Evolutionary conservation across 1,284 basidiomycete genomes (phyloP).

Genomic region (Melampsora americana): DNA sequence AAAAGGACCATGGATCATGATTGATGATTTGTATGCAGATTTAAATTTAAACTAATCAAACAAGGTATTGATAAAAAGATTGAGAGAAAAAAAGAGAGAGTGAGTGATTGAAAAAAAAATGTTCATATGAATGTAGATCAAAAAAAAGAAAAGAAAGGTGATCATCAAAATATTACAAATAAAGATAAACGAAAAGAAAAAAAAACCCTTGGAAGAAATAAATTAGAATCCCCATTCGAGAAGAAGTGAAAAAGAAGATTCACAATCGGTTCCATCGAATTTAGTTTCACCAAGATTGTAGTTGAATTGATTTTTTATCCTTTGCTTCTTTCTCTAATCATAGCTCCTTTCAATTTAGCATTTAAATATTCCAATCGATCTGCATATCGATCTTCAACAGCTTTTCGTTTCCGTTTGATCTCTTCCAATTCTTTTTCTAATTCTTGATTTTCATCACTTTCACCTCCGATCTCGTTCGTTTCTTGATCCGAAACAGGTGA

Average conservation of each 20-base stretch:
- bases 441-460: not conserved
- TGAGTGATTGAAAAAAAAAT: too few relatives aligned
- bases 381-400: not conserved
- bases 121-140: too few relatives aligned
- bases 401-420: not conserved
- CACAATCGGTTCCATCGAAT: too few relatives aligned
- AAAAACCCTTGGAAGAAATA: not conserved
- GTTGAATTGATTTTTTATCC: not conserved
- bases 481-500: too few relatives aligned
- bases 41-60: not conserved
- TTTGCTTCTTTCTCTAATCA: slow-evolving; percentile 1
- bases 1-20: not conserved
- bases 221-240: too few relatives aligned
- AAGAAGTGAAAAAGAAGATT: too few relatives aligned
- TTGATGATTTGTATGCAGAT: too few relatives aligned
- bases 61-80: too few relatives aligned
- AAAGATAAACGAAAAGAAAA: not conserved
- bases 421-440: not conserved
- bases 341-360: slow-evolving; percentile 5
- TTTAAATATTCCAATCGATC: not conserved
- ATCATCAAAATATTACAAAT: not conserved
- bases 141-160: too few relatives aligned
- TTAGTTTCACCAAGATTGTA: too few relatives aligned
- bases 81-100: too few relatives aligned
- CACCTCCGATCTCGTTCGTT: not conserved